These are phyloP conservation scores for Ophiocordyceps camponoti-rufipedis DNA, from an alignment of 2,329 filamentous ascomycete genomes.

Conservation along the genomic window DNA sequence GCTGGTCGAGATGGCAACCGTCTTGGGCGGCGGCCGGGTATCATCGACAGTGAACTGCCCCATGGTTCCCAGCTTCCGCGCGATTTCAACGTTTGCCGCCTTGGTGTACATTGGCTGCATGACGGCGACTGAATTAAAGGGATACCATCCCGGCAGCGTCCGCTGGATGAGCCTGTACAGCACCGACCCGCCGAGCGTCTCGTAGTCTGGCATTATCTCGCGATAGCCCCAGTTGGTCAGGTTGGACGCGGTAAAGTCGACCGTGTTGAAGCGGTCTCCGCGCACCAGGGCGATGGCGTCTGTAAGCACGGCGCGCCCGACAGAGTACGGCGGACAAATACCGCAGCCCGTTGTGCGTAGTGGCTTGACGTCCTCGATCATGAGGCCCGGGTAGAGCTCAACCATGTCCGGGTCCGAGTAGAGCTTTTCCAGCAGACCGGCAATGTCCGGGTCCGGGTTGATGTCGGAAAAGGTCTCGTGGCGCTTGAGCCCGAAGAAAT, in stretches of 20 bases:
- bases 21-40: slow-evolving; percentile 15
- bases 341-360: slow-evolving; percentile 31
- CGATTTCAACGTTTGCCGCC: slow-evolving; percentile 19
- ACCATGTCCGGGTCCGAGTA: slow-evolving; percentile 48
- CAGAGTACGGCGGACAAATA: slow-evolving; percentile 32
- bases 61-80: slow-evolving; percentile 18
- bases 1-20: slow-evolving; percentile 9
- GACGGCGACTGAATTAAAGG: slow-evolving; percentile 20
- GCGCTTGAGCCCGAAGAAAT: slow-evolving; percentile 40
- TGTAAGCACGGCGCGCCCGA: slow-evolving; percentile 36
- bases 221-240: slow-evolving; percentile 26
- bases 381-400: slow-evolving; percentile 51
- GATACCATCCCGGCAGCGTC: slow-evolving; percentile 24
- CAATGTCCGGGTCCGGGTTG: slow-evolving; percentile 36
- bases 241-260: slow-evolving; percentile 23
- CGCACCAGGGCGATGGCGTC: slow-evolving; percentile 42
- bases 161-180: slow-evolving; percentile 27
- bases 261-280: slow-evolving; percentile 39
- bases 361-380: slow-evolving; percentile 39
- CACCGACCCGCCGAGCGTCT: slow-evolving; percentile 22
- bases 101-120: slow-evolving; percentile 28
- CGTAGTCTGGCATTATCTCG: slow-evolving; percentile 9
- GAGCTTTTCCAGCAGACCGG: slow-evolving; percentile 33
- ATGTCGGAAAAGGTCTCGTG: slow-evolving; percentile 40
- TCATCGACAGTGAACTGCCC: slow-evolving; percentile 15